Evolutionary conservation across 2,329 filamentous ascomycete genomes (phyloP).

Genomic region (Ceratocystis papillata): DNA sequence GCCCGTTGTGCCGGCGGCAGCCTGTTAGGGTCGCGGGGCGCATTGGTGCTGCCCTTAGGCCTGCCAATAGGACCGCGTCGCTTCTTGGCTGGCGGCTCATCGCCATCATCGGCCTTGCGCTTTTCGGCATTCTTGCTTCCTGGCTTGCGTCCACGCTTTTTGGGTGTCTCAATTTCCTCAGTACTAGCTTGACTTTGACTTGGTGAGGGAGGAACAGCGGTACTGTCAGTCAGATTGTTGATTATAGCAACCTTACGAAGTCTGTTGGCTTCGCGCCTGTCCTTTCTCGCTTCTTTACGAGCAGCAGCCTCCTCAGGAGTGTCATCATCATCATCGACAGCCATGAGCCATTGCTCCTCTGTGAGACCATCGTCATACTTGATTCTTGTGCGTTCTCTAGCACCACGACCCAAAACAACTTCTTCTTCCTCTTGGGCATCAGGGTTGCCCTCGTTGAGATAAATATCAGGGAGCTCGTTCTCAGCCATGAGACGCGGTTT

Average conservation of each 20-base stretch:
- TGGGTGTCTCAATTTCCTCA: slow-evolving; percentile 56
- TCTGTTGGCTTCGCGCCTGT: slow-evolving; percentile 67
- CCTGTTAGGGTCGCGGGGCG: slow-evolving; percentile 39
- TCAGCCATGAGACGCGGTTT: slow-evolving; percentile 76
- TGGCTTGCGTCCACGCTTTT: slow-evolving; percentile 78
- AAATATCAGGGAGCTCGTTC: slow-evolving; percentile 84
- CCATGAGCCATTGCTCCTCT: slow-evolving; percentile 97
- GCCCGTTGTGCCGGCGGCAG: slow-evolving; percentile 55
- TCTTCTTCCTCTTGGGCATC: slow-evolving; percentile 71
- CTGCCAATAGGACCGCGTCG: slow-evolving; percentile 60
- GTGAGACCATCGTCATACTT: slow-evolving; percentile 95
- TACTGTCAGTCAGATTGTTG: slow-evolving; percentile 24
- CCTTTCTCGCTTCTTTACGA: slow-evolving; percentile 75
- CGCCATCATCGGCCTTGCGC: slow-evolving; percentile 72
- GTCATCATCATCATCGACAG: slow-evolving; percentile 93
- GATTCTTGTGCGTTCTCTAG: slow-evolving; percentile 86
- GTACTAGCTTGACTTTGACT: slow-evolving; percentile 70
- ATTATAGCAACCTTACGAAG: slow-evolving; percentile 42
- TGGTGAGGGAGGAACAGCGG: slow-evolving; percentile 51
- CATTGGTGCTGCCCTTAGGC: slow-evolving; percentile 46
- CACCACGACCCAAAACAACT: slow-evolving; percentile 68
- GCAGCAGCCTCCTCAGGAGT: slow-evolving; percentile 85
- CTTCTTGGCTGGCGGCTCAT: slow-evolving; percentile 69
- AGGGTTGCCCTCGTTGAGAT: slow-evolving; percentile 74
- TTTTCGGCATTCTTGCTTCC: slow-evolving; percentile 60